Conservation (phyloP, 1,139 yeast genomes). For the Wickerhamomyces sp. region DNA sequence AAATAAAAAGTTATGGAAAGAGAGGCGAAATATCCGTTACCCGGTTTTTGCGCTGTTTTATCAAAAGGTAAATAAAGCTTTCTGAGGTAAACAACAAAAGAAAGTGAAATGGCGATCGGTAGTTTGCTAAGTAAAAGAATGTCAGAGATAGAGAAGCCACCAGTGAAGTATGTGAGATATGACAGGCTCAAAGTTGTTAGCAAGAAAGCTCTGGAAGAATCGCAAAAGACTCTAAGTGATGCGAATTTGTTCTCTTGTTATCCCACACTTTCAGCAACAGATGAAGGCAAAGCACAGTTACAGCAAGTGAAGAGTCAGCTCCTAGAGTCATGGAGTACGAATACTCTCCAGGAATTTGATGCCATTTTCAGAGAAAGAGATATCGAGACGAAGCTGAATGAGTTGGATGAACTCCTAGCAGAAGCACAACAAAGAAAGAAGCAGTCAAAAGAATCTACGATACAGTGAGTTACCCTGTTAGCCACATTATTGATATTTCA, state of each 20-base stretch:
- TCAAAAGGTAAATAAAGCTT: constrained; percentile 6
- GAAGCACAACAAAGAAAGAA: constrained; percentile 38
- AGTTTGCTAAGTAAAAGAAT: too few relatives aligned
- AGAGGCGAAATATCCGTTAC: background rate
- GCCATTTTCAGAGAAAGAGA: constrained; percentile 61
- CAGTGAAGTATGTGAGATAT: constrained; percentile 36
- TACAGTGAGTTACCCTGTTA: constrained; percentile 10
- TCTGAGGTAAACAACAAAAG: too few relatives aligned
- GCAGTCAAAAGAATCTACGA: constrained; percentile 9
- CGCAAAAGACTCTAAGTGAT: constrained; percentile 53
- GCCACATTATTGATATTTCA: background rate
- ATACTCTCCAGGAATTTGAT: constrained; percentile 58
- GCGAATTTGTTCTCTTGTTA: constrained; percentile 64
- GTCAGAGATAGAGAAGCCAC: too few relatives aligned
- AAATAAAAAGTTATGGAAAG: too few relatives aligned
- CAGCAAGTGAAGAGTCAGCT: constrained; percentile 59
- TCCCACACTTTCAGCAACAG: constrained; percentile 49
- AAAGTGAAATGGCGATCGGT: too few relatives aligned
- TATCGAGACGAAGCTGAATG: constrained; percentile 50
- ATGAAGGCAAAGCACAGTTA: constrained; percentile 47
- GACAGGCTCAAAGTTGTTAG: constrained; percentile 51
- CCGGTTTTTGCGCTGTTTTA: background rate
- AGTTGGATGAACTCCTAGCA: constrained; percentile 59
- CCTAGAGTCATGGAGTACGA: constrained; percentile 52
- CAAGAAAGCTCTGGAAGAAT: constrained; percentile 63